These are phyloP conservation scores for Mentha longifolia DNA, from an alignment of 257 asterid genomes.

Conservation along the genomic window DNA sequence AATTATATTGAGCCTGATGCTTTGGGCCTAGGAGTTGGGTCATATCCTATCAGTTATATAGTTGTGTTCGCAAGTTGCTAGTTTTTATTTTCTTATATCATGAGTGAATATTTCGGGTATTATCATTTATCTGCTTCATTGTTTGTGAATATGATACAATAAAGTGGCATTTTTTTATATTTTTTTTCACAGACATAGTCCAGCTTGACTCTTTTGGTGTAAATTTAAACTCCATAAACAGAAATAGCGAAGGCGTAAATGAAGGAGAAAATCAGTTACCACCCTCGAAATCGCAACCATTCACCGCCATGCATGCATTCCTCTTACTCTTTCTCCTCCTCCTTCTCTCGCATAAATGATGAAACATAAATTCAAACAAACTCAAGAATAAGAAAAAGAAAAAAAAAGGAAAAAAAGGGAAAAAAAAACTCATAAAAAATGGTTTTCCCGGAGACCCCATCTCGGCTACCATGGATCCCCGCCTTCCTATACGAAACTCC, in stretches of 20 bases:
- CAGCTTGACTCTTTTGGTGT: too few relatives aligned
- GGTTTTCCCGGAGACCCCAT: slow-evolving; percentile 44
- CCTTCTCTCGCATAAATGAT: slow-evolving; percentile 2
- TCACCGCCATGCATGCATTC: slow-evolving; percentile 26
- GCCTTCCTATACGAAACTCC: slow-evolving; percentile 36
- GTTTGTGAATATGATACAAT: too few relatives aligned
- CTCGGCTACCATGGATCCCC: slow-evolving; percentile 49
- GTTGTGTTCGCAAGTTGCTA: too few relatives aligned
- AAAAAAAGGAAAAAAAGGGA: neutral
- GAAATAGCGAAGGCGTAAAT: slow-evolving; percentile 26
- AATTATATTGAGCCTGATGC: too few relatives aligned
- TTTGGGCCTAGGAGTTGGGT: too few relatives aligned
- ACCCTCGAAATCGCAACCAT: slow-evolving; percentile 27
- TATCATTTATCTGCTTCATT: too few relatives aligned
- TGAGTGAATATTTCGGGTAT: too few relatives aligned
- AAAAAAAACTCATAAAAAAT: slow-evolving; percentile 23
- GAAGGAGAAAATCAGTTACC: slow-evolving; percentile 31
- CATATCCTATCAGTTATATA: too few relatives aligned
- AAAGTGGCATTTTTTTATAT: too few relatives aligned
- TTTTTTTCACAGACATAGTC: too few relatives aligned
- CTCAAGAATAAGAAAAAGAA: neutral
- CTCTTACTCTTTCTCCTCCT: neutral
- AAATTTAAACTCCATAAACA: neutral
- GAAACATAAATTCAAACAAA: slow-evolving; percentile 5
- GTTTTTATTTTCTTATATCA: too few relatives aligned